phyloP scores from a whole-genome alignment of 2,329 filamentous ascomycete genomes.

The Blumeria graminis region DNA sequence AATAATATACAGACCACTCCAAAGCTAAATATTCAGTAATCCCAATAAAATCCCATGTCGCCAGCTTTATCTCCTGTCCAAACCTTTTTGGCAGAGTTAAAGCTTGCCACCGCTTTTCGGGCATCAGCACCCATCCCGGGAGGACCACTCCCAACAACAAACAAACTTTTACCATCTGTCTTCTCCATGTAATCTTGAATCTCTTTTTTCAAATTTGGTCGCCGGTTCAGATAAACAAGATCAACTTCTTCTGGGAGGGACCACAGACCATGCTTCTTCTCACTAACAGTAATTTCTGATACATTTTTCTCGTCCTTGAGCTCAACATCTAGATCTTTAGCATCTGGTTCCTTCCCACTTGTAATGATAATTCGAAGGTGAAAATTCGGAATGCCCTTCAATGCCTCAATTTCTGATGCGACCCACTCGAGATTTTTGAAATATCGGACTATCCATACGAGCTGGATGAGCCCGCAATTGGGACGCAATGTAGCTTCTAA shows the following conservation, averaged over 20 bases:
- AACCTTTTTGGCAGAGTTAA: background rate
- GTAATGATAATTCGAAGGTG: background rate
- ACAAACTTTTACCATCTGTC: background rate
- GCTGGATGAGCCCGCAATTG: slow-evolving; percentile 5
- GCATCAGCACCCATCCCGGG: background rate
- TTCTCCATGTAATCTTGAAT: background rate
- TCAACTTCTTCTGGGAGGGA: background rate
- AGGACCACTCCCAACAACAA: background rate
- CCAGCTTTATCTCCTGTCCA: background rate
- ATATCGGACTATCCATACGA: slow-evolving; percentile 40
- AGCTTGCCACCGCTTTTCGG: background rate
- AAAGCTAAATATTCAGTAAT: background rate
- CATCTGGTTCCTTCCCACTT: background rate
- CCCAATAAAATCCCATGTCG: slow-evolving; percentile 1
- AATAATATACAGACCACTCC: no score
- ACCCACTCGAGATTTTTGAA: slow-evolving; percentile 33
- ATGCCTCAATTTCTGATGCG: slow-evolving; percentile 24
- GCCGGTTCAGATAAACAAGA: background rate
- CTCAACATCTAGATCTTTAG: background rate
- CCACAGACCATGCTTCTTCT: background rate
- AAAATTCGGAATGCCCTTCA: slow-evolving; percentile 15
- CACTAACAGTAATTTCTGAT: background rate
- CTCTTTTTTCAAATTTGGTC: background rate
- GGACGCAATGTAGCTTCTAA: slow-evolving; percentile 18
- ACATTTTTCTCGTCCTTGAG: background rate